These are phyloP conservation scores for Salix purpurea DNA, from an alignment of 345 rosid genomes.

Conservation along the genomic window DNA sequence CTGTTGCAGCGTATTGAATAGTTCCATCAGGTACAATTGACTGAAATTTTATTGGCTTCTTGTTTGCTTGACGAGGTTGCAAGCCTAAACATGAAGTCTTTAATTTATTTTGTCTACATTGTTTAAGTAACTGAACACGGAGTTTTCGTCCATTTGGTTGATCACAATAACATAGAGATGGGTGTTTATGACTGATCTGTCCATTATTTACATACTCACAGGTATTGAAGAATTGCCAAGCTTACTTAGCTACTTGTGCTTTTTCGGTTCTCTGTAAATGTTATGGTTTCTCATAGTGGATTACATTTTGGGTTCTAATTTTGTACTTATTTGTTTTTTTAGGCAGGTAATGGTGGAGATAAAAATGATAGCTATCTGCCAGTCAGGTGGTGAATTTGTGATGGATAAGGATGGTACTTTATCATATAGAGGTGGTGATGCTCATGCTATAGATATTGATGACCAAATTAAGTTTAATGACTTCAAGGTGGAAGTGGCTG, in stretches of 20 bases:
- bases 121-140: not conserved
- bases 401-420: conserved; percentile 42
- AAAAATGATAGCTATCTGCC: conserved; percentile 69
- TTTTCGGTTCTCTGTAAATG: not conserved
- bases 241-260: not conserved
- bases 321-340: not conserved
- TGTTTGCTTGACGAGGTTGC: not conserved
- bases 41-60: not conserved
- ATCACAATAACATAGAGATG: not conserved
- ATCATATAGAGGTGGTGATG: conserved; percentile 58
- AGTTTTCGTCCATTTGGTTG: not conserved
- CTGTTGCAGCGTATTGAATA: not conserved
- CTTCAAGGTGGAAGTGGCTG: conserved; percentile 62
- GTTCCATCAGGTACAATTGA: not conserved
- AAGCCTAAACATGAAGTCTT: not conserved
- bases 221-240: not conserved
- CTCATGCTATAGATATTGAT: conserved; percentile 64
- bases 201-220: not conserved
- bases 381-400: conserved; percentile 59
- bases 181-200: not conserved
- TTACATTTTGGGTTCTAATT: not conserved
- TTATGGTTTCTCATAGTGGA: not conserved
- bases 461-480: conserved; percentile 43
- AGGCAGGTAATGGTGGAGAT: conserved; percentile 54
- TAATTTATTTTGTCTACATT: not conserved